Conservation (phyloP, 345 rosid genomes). For the Hibiscus trionum region DNA sequence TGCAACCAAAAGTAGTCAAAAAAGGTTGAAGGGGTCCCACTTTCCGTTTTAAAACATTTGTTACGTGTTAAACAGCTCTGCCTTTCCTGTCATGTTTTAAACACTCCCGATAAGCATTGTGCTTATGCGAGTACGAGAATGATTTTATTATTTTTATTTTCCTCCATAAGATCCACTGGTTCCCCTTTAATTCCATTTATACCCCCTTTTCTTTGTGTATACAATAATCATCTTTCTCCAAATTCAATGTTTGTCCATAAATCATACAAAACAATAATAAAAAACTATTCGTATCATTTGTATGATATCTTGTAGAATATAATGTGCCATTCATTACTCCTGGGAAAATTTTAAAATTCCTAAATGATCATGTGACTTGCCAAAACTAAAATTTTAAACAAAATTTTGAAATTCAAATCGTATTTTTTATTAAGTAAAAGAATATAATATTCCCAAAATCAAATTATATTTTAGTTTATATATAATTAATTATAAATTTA, state of each 20-base stretch:
- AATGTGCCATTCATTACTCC: no score
- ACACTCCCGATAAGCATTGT: conserved; percentile 18
- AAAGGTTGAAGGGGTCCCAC: conserved; percentile 22
- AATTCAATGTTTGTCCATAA: background rate
- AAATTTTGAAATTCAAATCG: no score
- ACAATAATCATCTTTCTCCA: background rate
- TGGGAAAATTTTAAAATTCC: no score
- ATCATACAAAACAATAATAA: background rate
- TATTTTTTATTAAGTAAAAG: no score
- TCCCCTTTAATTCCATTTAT: background rate
- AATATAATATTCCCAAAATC: no score
- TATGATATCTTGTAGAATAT: no score
- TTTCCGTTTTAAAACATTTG: conserved; percentile 27
- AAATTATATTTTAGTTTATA: no score
- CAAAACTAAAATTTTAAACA: no score
- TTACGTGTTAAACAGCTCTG: conserved; percentile 41
- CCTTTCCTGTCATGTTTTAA: conserved; percentile 45
- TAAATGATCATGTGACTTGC: no score
- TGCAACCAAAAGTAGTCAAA: conserved; percentile 22
- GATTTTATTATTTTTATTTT: conserved; percentile 14
- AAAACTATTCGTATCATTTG: no score
- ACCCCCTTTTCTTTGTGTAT: background rate
- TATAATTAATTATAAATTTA: no score
- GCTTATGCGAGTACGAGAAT: conserved; percentile 22
- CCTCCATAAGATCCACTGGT: background rate